Base-by-base conservation (phyloP, 1,284 basidiomycete genomes). In the Ganoderma sp. region DNA sequence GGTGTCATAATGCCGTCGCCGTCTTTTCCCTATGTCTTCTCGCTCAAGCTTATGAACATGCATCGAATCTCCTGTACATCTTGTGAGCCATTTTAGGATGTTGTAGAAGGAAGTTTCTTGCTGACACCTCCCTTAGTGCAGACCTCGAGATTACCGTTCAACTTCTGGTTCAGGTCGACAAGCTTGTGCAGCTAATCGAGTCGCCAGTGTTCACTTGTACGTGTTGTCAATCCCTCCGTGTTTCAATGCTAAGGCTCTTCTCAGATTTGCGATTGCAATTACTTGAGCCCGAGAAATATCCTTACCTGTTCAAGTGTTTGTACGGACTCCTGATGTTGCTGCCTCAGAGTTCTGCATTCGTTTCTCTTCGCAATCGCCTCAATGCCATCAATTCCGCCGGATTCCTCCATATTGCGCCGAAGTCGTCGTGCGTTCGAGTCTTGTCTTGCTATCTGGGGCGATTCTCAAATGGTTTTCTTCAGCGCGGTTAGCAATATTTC, bases 1-100 rank as follows among this genome's bases (percentile, higher is more conserved):
- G 98, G 97, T 99, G 96, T 79, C 98, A 99, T 78, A 99, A 99
- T 77, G 94, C 98, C 0, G 96, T 99, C 32, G 93, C 98, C 0
- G 96, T 96, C 0, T 98, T 99, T 77, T 95, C 96, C 0, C 86
- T 99, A 3, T 99, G 98, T 79, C 85, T 99, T 25, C 84, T 99
- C 14, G 96, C 97, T 0, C 98, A 99, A 80, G 97, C 97, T 4
- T 99, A 99, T 76, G 98, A 99, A 78, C 98, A 99, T 80, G 98
- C 98, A 1, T 98, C 95, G 50, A 98, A 97, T 78, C 85, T 99
- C 37, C 84, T 99, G n/a, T 92, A 94, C 67, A 98, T 99, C 72
- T 98, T 99, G 95, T 96, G 76, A 74, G 94, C 80, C 43, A 63
- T 37, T 69, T 48, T 17, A 32, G 7, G 52, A 54, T 5, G 3